Base-by-base conservation (phyloP, 345 rosid species). In the Arabis alpina region DNA sequence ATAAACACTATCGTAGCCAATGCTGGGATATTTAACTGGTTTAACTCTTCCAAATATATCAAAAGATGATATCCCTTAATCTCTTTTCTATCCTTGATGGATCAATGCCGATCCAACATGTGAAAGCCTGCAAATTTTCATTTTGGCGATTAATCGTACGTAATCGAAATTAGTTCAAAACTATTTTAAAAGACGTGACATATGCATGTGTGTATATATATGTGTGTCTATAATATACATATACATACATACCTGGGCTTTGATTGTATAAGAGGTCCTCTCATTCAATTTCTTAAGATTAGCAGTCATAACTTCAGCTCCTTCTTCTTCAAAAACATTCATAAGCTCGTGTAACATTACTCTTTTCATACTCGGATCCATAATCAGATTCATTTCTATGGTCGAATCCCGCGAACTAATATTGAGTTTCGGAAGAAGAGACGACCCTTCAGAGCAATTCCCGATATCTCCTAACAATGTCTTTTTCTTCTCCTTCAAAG, bases 251-350 rank as follows among this genome's bases (percentile, higher is more conserved):
- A 72, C 66, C 58, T 65, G 59, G 6, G 71, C 72, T 16, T 24
- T 39, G 40, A 57, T 19, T n/a, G 79, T 69, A 15, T 61, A 70
- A 48, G 3, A 4, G 40, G 25, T 62, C 65, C n/a, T 75, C 15
- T 55, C 60, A 24, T 57, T 70, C 28, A 75, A 30, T 58, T 30
- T 75, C 8, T 62, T 53, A 64, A 68, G 53, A 64, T 42, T 23
- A 14, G 51, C 54, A 62, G 34, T 68, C 74, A 75, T 63, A 39
- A 69, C 54, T 61, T 62, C 60, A 32, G 79, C 79, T 48, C 79
- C 79, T 75, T 62, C 75, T 40, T 75, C 75, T 64, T 40, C 65
- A 28, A 75, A 70, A 75, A 61, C 40, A 27, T 47, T 69, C 4
- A 75, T 7, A 54, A 69, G 65, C 54, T 65, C 71, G 34, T 55